Percentiles rank a stretch among this genome's conserved stretches.
phyloP scores from a whole-genome alignment of 345 rosid species.

The Salix caprea region DNA sequence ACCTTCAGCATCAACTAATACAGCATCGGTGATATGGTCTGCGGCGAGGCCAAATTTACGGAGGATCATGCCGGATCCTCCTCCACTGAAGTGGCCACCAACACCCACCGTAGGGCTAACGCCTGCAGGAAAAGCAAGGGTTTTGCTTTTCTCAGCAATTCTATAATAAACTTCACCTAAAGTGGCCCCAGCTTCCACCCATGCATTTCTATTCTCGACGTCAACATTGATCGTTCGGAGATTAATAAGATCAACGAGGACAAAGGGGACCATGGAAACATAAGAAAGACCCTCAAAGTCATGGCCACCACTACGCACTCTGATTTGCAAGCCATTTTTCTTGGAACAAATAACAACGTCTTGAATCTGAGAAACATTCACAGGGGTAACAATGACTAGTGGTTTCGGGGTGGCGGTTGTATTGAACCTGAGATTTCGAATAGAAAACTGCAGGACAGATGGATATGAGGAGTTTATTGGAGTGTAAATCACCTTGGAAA shows the following conservation, averaged over 20 bases:
- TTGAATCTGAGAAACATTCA: not conserved
- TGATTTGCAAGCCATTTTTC: constrained; percentile 1
- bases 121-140: constrained; percentile 13
- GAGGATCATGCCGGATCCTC: not conserved
- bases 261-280: constrained; percentile 7
- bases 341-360: not conserved
- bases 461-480: constrained; percentile 9
- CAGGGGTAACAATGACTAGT: constrained; percentile 12
- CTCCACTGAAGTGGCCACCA: constrained; percentile 10
- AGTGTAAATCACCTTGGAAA: constrained; percentile 5
- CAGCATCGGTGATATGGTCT: no score
- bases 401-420: constrained; percentile 8
- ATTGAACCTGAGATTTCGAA: constrained; percentile 8
- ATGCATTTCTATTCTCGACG: not conserved
- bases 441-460: constrained; percentile 4
- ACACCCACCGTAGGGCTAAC: constrained; percentile 1
- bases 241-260: constrained; percentile 16
- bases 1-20: no score
- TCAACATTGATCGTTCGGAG: constrained; percentile 1
- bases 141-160: not conserved
- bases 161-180: not conserved
- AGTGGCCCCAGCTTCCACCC: constrained; percentile 15
- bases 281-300: constrained; percentile 19
- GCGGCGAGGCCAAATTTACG: constrained; percentile 1
- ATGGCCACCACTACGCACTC: constrained; percentile 23